Evolutionary conservation across 306 rosid genomes (phyloP).

Genomic region (Prunus davidiana): DNA sequence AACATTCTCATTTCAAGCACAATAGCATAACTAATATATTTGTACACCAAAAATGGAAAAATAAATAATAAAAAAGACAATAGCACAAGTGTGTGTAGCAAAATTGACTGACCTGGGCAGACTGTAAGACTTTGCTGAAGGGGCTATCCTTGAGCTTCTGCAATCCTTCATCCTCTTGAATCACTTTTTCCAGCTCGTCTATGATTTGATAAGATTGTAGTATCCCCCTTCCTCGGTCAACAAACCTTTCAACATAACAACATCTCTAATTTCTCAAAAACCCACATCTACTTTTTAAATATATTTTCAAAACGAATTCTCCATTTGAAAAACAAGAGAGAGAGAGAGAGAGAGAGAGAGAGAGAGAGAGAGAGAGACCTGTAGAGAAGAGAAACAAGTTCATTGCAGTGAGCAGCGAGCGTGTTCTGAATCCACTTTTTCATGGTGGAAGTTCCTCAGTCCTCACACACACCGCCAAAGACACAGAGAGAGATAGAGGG

Average conservation of each 20-base stretch:
- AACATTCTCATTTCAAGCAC: too few relatives aligned
- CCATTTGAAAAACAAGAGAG: neutral
- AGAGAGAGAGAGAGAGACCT: conserved; percentile 19
- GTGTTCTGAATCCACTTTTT: conserved; percentile 34
- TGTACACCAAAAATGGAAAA: neutral
- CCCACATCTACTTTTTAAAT: neutral
- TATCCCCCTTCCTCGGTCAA: conserved; percentile 43
- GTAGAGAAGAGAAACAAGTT: conserved; percentile 39
- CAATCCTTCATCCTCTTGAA: conserved; percentile 29
- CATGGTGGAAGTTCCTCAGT: conserved; percentile 2
- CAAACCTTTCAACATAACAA: conserved; percentile 33
- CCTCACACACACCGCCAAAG: too few relatives aligned
- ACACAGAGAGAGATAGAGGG: too few relatives aligned
- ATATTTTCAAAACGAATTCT: neutral
- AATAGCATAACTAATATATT: too few relatives aligned
- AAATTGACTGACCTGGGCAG: conserved; percentile 35
- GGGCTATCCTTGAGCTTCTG: conserved; percentile 37
- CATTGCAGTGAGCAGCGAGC: conserved; percentile 26
- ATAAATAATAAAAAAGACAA: too few relatives aligned
- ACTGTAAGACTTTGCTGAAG: conserved; percentile 44
- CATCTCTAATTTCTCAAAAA: neutral
- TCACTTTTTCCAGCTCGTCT: conserved; percentile 31
- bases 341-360: too few relatives aligned
- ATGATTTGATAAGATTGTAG: conserved; percentile 39
- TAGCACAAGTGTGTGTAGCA: too few relatives aligned